Base-by-base conservation (phyloP, 768 basidiomycete species). In the Agaricus blazei region DNA sequence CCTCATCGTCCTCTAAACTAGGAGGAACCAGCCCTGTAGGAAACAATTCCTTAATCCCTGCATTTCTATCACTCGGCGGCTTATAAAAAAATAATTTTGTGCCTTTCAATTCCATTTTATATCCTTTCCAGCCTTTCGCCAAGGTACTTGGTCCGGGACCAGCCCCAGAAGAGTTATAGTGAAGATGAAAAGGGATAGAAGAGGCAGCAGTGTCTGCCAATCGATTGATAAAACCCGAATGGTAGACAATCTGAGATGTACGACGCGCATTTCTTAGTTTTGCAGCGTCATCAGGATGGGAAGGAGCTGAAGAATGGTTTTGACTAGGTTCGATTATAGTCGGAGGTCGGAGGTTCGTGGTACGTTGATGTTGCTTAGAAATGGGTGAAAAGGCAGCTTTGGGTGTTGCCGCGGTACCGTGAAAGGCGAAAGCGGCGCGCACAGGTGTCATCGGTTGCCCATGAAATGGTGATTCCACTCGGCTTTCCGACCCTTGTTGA, bases 41-140 rank as follows among this genome's bases (percentile, higher is more conserved):
- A 63, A 95, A 95, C 26, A 93, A 70, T 7, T 87, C 84, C 65
- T 85, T 88, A 51, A 93, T 76, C 0, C 76, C 85, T 1, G 74
- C 70, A 24, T 69, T 72, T 54, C 84, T 74, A 59, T 94, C 92
- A 28, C 77, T 74, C 0, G 92, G 90, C 0, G 90, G 83, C 63
- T 94, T 95, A 67, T 89, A 93, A 63, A 94, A 88, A 67, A 88
- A 87, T 48, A 95, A 62, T 67, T 94, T 94, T 11, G 87, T 82
- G 5, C 92, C 93, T 64, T 90, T 87, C 27, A 95, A 71, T 61
- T 91, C 87, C 44, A 87, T 77, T 67, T 93, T 93, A 73, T 81
- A 90, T 4, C 89, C 82, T 65, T 93, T 94, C 93, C 93, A 95
- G 0, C 83, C 83, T 61, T 91, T 91, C 0, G 78, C 66, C 1